phyloP scores from a whole-genome alignment of 2,329 filamentous ascomycete genomes.

The Fusarium tricinctum region DNA sequence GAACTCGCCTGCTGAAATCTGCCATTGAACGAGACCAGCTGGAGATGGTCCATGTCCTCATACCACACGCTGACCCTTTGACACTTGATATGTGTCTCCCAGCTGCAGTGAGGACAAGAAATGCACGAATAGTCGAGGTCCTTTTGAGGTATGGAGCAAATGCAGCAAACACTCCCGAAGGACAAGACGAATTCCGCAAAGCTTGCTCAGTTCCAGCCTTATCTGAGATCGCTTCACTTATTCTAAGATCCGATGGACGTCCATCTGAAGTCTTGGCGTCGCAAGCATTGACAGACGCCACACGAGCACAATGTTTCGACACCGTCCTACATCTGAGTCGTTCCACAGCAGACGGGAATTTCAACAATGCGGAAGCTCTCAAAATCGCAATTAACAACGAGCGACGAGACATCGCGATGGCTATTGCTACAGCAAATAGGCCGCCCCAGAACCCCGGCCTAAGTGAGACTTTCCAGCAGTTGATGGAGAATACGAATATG shows the following conservation, averaged over 20 bases:
- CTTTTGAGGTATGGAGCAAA: slow-evolving; percentile 67
- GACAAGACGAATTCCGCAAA: slow-evolving; percentile 67
- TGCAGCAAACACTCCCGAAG: slow-evolving; percentile 62
- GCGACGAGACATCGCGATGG: slow-evolving; percentile 67
- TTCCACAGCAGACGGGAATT: slow-evolving; percentile 66
- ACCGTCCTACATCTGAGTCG: slow-evolving; percentile 66
- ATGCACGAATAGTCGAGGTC: slow-evolving; percentile 60
- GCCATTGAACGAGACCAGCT: slow-evolving; percentile 65
- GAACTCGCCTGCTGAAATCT: slow-evolving; percentile 64
- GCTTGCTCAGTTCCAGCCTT: slow-evolving; percentile 63
- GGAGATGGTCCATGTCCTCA: slow-evolving; percentile 68
- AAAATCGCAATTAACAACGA: slow-evolving; percentile 64
- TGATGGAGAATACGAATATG: slow-evolving; percentile 63
- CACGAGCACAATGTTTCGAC: slow-evolving; percentile 63
- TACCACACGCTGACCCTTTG: slow-evolving; percentile 66
- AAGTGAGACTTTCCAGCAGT: slow-evolving; percentile 64
- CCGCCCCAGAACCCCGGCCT: slow-evolving; percentile 65
- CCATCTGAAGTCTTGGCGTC: slow-evolving; percentile 61
- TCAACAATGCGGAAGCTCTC: slow-evolving; percentile 66
- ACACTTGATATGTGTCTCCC: slow-evolving; percentile 66
- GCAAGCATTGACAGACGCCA: slow-evolving; percentile 66
- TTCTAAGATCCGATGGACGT: slow-evolving; percentile 64
- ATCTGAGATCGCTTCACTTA: slow-evolving; percentile 61
- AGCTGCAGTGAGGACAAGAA: slow-evolving; percentile 61
- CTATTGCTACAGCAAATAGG: slow-evolving; percentile 66